Conservation (phyloP, 306 rosid genomes). For the Inga oerstediana region DNA sequence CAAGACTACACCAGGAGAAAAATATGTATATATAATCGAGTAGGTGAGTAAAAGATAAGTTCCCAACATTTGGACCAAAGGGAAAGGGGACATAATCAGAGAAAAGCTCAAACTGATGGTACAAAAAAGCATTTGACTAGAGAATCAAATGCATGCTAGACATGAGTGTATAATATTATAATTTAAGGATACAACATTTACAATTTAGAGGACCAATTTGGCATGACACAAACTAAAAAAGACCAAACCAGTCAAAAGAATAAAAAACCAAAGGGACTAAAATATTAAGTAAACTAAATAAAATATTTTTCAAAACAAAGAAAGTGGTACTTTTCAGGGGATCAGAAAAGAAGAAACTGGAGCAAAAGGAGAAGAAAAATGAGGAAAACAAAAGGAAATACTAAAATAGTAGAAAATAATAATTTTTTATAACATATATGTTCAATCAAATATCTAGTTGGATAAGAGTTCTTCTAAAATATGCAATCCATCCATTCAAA, state of each 20-base stretch:
- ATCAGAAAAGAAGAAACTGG: neutral
- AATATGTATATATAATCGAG: neutral
- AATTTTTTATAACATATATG: neutral
- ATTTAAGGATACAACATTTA: neutral
- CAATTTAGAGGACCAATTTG: neutral
- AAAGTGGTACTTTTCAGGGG: neutral
- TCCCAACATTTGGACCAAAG: neutral
- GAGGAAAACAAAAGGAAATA: neutral
- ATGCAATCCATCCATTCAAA: neutral
- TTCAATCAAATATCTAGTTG: neutral
- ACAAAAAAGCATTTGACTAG: neutral
- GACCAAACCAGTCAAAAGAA: neutral
- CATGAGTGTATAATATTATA: neutral
- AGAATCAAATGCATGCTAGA: neutral
- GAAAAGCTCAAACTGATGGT: neutral
- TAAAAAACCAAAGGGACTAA: neutral
- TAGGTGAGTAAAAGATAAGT: neutral
- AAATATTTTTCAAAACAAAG: neutral
- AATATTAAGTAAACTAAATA: neutral
- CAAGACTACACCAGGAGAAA: slow-evolving; percentile 8
- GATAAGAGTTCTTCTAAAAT: neutral
- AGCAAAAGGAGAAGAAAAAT: slow-evolving; percentile 1
- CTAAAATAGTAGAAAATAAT: neutral
- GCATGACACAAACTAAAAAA: neutral
- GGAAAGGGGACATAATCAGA: neutral